Evolutionary conservation across 2,329 filamentous ascomycete genomes (phyloP).

Genomic region (Pseudocercospora musae): DNA sequence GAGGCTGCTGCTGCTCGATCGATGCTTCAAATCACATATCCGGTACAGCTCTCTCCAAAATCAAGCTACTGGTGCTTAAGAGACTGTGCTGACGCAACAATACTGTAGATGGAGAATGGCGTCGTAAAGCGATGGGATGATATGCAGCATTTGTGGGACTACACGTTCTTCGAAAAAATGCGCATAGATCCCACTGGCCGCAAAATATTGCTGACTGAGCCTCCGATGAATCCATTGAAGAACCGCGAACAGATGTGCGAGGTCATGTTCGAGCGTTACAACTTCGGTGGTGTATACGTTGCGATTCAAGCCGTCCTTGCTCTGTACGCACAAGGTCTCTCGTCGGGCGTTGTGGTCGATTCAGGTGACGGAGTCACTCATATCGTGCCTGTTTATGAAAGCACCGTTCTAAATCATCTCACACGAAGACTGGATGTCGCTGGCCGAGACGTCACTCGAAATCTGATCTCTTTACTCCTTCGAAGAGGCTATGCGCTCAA

Average conservation of each 20-base stretch:
- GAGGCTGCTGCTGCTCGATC: slow-evolving; percentile 92
- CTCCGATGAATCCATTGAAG: slow-evolving; percentile 94
- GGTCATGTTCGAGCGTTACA: slow-evolving; percentile 98
- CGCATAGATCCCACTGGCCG: slow-evolving; percentile 83
- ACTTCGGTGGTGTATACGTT: slow-evolving; percentile 94
- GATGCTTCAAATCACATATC: slow-evolving; percentile 98
- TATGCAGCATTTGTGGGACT: slow-evolving; percentile 99
- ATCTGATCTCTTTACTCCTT: slow-evolving; percentile 90
- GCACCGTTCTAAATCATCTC: slow-evolving; percentile 93
- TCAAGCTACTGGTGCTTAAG: background rate
- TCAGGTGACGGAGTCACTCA: slow-evolving; percentile 98
- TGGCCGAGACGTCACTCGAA: slow-evolving; percentile 95
- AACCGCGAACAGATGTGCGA: slow-evolving; percentile 98
- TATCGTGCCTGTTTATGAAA: slow-evolving; percentile 98
- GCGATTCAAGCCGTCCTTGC: slow-evolving; percentile 96
- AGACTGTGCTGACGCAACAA: slow-evolving; percentile 9
- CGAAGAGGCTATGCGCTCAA: slow-evolving; percentile 95
- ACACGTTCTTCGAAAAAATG: slow-evolving; percentile 97
- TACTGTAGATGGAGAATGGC: slow-evolving; percentile 86
- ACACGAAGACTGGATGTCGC: slow-evolving; percentile 92
- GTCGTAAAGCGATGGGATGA: slow-evolving; percentile 99
- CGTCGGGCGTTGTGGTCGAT: slow-evolving; percentile 91
- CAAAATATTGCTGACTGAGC: slow-evolving; percentile 96
- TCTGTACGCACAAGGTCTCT: slow-evolving; percentile 87
- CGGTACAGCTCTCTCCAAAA: slow-evolving; percentile 51